Evolutionary conservation across 139 green algal species (phyloP).

Genomic region (Axilococcus clingmanii): DNA sequence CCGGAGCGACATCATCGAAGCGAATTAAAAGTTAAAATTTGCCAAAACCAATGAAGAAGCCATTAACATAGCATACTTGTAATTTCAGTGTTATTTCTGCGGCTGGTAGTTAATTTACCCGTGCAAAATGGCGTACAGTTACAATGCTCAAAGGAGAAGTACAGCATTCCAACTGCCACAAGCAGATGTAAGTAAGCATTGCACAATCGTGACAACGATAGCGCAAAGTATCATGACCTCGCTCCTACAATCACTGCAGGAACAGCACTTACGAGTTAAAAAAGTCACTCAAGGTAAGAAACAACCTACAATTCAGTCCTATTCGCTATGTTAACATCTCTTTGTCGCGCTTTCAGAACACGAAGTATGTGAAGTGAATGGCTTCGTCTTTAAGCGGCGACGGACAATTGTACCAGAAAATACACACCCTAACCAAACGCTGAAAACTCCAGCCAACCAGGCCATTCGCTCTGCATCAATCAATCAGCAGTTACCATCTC

Average conservation of each 20-base stretch:
- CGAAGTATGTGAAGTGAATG: conserved; percentile 13
- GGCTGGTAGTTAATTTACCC: too few relatives aligned
- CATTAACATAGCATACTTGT: too few relatives aligned
- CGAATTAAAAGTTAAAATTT: too few relatives aligned
- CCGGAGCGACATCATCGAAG: too few relatives aligned
- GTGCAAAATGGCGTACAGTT: too few relatives aligned
- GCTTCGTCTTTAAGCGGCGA: conserved; percentile 9
- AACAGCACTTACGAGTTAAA: neutral
- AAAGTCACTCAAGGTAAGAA: conserved; percentile 11
- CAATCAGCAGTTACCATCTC: conserved; percentile 1
- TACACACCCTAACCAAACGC: neutral
- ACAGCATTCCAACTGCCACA: too few relatives aligned
- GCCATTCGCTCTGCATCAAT: neutral
- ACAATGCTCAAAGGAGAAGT: too few relatives aligned
- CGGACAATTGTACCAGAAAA: neutral
- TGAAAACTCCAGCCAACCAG: neutral
- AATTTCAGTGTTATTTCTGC: too few relatives aligned
- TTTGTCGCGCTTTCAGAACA: conserved; percentile 1
- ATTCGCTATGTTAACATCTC: neutral
- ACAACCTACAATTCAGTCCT: neutral
- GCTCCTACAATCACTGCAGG: conserved; percentile 1
- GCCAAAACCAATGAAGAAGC: too few relatives aligned
- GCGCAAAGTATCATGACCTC: too few relatives aligned
- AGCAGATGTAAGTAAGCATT: too few relatives aligned
- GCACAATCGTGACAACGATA: too few relatives aligned